Evolutionary conservation across 176 grass and related monocot genomes (phyloP).

Genomic region (Elymus sibiricus): DNA sequence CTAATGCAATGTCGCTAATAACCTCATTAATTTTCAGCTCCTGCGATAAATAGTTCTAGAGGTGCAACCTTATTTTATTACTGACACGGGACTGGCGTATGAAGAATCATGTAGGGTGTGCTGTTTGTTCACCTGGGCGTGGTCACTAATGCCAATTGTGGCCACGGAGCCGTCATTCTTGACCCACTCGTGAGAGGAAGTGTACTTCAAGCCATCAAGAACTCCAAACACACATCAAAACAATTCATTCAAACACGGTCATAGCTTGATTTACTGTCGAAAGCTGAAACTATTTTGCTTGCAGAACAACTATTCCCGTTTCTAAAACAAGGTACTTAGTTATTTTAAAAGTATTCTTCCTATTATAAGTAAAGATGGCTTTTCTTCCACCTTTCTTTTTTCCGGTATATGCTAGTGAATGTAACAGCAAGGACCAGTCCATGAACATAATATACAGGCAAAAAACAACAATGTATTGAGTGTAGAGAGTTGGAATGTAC

Average conservation of each 20-base stretch:
- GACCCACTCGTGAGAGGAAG: constrained; percentile 58
- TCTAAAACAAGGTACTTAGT: no score
- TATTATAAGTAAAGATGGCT: neutral
- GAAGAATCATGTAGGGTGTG: neutral
- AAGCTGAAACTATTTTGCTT: no score
- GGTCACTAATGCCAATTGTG: constrained; percentile 89
- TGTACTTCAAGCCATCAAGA: constrained; percentile 59
- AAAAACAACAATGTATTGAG: neutral
- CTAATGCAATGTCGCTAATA: no score
- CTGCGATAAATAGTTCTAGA: no score
- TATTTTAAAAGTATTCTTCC: no score
- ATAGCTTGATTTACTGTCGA: neutral
- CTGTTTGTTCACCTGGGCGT: constrained; percentile 63
- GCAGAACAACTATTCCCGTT: no score
- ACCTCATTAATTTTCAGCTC: no score
- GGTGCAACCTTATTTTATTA: no score
- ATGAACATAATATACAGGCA: no score
- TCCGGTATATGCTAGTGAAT: no score
- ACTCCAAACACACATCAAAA: constrained; percentile 33
- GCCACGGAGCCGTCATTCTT: constrained; percentile 60
- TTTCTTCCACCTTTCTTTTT: no score
- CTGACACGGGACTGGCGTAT: neutral
- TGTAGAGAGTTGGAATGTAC: neutral
- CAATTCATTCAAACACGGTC: neutral
- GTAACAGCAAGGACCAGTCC: no score